Conservation (phyloP, 2,329 filamentous ascomycete genomes). For the Trichoderma sp. region DNA sequence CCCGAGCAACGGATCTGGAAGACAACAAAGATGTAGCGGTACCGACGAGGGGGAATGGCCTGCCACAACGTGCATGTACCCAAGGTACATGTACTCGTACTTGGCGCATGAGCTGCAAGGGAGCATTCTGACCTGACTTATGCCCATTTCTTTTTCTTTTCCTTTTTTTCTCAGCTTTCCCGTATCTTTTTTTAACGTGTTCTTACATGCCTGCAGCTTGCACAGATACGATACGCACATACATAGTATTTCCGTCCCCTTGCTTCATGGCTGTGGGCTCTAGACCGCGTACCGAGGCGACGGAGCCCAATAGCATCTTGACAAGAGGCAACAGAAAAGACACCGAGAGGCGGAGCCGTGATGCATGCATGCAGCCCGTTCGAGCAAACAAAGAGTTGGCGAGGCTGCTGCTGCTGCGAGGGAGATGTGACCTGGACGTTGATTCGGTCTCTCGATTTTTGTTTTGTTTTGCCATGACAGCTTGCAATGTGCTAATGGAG, state of each 20-base stretch:
- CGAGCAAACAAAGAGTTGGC: too few relatives aligned
- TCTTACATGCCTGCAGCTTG: too few relatives aligned
- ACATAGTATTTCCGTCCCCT: not conserved
- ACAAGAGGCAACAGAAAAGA: not conserved
- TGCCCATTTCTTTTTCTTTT: too few relatives aligned
- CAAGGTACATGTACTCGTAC: not conserved
- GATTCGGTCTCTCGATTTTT: too few relatives aligned
- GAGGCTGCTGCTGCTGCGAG: conserved; percentile 5
- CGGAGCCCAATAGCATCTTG: conserved; percentile 17
- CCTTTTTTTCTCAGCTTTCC: too few relatives aligned
- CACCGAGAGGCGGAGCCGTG: not conserved
- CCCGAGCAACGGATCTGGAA: not conserved
- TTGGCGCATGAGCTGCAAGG: not conserved
- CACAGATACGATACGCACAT: too few relatives aligned
- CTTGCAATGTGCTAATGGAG: not conserved
- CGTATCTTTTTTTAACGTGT: too few relatives aligned
- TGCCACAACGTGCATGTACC: not conserved
- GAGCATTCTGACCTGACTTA: too few relatives aligned
- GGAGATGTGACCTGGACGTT: not conserved
- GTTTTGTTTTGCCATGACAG: not conserved
- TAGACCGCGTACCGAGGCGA: conserved; percentile 3
- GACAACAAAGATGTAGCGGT: not conserved
- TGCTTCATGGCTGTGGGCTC: not conserved
- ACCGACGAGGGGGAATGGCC: not conserved
- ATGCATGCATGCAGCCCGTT: not conserved